Evolutionary conservation across 2,329 filamentous ascomycete species (phyloP).

Genomic region (Gremmenia infestans): DNA sequence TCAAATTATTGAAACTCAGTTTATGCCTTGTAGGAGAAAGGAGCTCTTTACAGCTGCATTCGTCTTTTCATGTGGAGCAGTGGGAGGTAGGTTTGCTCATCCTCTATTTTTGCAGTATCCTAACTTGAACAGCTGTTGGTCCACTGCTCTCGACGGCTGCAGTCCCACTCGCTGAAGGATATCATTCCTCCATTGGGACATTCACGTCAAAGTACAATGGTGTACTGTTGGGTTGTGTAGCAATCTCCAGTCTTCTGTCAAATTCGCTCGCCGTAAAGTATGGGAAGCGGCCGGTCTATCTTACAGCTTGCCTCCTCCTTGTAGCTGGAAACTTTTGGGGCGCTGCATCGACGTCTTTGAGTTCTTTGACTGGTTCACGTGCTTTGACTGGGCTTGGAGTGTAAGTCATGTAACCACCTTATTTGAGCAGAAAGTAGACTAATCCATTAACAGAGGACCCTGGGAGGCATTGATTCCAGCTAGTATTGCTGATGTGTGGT

Average conservation of each 20-base stretch:
- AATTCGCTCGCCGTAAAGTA: slow-evolving; percentile 33
- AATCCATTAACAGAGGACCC: neutral
- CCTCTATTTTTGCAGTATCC: neutral
- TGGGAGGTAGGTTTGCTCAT: slow-evolving; percentile 33
- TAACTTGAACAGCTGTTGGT: slow-evolving; percentile 31
- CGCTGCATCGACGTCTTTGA: slow-evolving; percentile 8
- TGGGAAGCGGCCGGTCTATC: slow-evolving; percentile 18
- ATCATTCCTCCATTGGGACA: neutral
- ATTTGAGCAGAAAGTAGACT: too few species aligned
- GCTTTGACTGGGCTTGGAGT: slow-evolving; percentile 10
- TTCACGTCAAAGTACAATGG: neutral
- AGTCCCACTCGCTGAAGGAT: slow-evolving; percentile 26
- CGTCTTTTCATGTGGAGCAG: slow-evolving; percentile 36
- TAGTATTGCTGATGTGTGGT: slow-evolving; percentile 39
- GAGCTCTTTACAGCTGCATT: slow-evolving; percentile 36
- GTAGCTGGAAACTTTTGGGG: slow-evolving; percentile 34
- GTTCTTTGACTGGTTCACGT: slow-evolving; percentile 30
- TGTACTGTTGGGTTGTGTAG: slow-evolving; percentile 32
- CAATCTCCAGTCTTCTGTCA: slow-evolving; percentile 38
- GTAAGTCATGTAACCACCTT: too few species aligned
- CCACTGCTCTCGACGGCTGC: slow-evolving; percentile 36
- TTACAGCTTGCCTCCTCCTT: slow-evolving; percentile 33
- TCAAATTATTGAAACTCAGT: too few species aligned
- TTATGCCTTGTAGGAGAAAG: slow-evolving; percentile 22
- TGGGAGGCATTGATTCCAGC: slow-evolving; percentile 24